A percentile compares a stretch with the other conserved stretches of the same genome.
These are phyloP conservation scores for Chaetomium strumarium DNA, from an alignment of 2,329 filamentous ascomycete genomes.

Conservation along the genomic window DNA sequence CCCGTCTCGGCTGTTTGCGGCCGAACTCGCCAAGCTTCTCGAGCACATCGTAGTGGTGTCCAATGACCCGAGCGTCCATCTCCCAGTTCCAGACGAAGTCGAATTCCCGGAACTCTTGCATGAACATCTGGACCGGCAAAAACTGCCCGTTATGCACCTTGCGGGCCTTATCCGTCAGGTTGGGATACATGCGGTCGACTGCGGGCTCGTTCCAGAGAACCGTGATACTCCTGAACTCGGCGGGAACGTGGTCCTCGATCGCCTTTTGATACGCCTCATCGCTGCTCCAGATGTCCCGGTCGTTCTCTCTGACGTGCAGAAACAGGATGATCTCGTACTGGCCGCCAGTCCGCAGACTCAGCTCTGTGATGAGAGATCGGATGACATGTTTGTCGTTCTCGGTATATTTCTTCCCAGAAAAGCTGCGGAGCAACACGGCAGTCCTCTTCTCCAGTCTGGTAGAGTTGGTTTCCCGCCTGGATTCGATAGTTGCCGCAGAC, in stretches of 20 bases:
- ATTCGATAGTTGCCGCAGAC: not conserved
- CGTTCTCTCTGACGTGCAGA: constrained; percentile 63
- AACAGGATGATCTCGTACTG: constrained; percentile 77
- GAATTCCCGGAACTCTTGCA: constrained; percentile 69
- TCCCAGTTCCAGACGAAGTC: constrained; percentile 87
- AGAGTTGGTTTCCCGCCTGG: constrained; percentile 1
- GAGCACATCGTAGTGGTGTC: constrained; percentile 76
- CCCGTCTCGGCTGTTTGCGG: constrained; percentile 62
- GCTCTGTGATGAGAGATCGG: constrained; percentile 71
- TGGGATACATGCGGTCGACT: constrained; percentile 72
- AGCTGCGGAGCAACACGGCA: constrained; percentile 70
- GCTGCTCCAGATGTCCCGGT: constrained; percentile 49
- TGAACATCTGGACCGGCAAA: constrained; percentile 70
- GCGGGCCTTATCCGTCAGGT: constrained; percentile 53
- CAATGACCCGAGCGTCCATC: constrained; percentile 72
- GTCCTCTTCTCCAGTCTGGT: constrained; percentile 48
- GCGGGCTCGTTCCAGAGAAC: constrained; percentile 69
- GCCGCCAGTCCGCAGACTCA: constrained; percentile 68
- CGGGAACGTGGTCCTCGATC: constrained; percentile 39
- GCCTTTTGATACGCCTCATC: constrained; percentile 53
- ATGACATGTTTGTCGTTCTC: constrained; percentile 75
- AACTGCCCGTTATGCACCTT: constrained; percentile 59
- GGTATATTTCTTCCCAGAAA: constrained; percentile 68
- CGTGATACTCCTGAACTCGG: constrained; percentile 58
- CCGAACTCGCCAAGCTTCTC: constrained; percentile 59